These are phyloP conservation scores for Alternaria postmessia DNA, from an alignment of 2,329 filamentous ascomycete genomes.

Conservation along the genomic window DNA sequence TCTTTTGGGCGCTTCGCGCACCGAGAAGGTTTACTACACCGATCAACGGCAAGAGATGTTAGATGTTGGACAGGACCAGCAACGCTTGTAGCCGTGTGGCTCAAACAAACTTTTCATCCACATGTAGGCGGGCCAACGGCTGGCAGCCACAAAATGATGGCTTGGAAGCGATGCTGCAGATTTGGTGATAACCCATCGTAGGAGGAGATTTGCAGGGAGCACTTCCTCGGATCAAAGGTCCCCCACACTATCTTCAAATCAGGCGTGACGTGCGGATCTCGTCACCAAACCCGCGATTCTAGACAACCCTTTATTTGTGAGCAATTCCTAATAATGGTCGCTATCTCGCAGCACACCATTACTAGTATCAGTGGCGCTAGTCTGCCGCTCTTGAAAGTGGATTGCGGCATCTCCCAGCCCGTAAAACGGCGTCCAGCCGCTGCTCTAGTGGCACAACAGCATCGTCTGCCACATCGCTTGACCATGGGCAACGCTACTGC, in stretches of 20 bases:
- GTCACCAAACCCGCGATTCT: not conserved
- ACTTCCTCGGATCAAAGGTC: not conserved
- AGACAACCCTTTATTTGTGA: not conserved
- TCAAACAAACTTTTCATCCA: slow-evolving; percentile 6
- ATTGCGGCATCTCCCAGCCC: slow-evolving; percentile 3
- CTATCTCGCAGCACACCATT: slow-evolving; percentile 1
- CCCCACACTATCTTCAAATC: not conserved
- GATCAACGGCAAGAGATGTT: slow-evolving; percentile 5
- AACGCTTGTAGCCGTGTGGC: slow-evolving; percentile 1
- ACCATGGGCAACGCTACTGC: slow-evolving; percentile 5
- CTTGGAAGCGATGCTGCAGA: slow-evolving; percentile 3
- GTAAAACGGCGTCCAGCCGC: slow-evolving; percentile 12
- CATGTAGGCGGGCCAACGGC: slow-evolving; percentile 7
- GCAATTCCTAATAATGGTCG: not conserved
- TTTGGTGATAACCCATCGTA: slow-evolving; percentile 3
- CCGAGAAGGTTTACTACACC: slow-evolving; percentile 8
- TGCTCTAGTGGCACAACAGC: slow-evolving; percentile 7
- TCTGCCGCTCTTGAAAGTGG: slow-evolving; percentile 3
- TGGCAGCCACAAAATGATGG: slow-evolving; percentile 4
- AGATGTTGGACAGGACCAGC: slow-evolving; percentile 11
- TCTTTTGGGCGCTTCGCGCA: slow-evolving; percentile 4
- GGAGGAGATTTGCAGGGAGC: not conserved
- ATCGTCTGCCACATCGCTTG: slow-evolving; percentile 4
- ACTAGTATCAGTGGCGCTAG: slow-evolving; percentile 1
- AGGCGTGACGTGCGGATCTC: slow-evolving; percentile 4